These are phyloP conservation scores for Lantana camara DNA, from an alignment of 257 asterid genomes.

Conservation along the genomic window DNA sequence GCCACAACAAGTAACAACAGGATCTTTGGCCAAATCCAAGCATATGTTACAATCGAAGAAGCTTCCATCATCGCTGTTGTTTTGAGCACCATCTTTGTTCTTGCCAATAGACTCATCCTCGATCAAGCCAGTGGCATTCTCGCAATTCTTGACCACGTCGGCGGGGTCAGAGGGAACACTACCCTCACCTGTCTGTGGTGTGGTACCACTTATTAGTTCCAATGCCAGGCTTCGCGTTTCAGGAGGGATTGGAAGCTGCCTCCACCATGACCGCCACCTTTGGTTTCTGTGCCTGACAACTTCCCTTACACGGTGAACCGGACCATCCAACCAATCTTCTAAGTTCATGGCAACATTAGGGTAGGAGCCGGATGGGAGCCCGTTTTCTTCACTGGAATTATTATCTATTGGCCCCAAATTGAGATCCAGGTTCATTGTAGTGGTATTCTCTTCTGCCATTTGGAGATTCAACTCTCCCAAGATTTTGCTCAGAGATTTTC, in stretches of 20 bases:
- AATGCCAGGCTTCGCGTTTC: constrained; percentile 67
- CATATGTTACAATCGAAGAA: constrained; percentile 95
- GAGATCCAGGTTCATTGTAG: constrained; percentile 86
- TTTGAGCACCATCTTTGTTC: constrained; percentile 63
- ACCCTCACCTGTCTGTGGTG: constrained; percentile 75
- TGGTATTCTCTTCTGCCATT: constrained; percentile 72
- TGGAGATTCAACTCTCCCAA: constrained; percentile 18
- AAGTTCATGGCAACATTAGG: constrained; percentile 61
- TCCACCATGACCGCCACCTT: constrained; percentile 71
- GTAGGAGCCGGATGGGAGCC: constrained; percentile 40
- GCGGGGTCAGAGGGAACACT: constrained; percentile 54
- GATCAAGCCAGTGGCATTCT: constrained; percentile 43
- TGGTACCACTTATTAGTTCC: constrained; percentile 55
- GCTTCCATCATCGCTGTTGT: constrained; percentile 60
- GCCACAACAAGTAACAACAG: constrained; percentile 96
- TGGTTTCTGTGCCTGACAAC: constrained; percentile 59
- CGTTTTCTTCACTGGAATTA: constrained; percentile 51
- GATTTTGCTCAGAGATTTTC: constrained; percentile 22
- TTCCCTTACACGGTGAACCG: constrained; percentile 49
- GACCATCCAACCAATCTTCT: constrained; percentile 75
- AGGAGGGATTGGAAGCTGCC: constrained; percentile 65
- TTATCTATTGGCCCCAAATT: constrained; percentile 84
- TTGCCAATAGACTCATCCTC: constrained; percentile 54
- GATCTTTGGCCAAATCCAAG: constrained; percentile 87
- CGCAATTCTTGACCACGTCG: constrained; percentile 52